phyloP scores from a whole-genome alignment of 768 basidiomycete genomes.

The Leucosporidium scottii region DNA sequence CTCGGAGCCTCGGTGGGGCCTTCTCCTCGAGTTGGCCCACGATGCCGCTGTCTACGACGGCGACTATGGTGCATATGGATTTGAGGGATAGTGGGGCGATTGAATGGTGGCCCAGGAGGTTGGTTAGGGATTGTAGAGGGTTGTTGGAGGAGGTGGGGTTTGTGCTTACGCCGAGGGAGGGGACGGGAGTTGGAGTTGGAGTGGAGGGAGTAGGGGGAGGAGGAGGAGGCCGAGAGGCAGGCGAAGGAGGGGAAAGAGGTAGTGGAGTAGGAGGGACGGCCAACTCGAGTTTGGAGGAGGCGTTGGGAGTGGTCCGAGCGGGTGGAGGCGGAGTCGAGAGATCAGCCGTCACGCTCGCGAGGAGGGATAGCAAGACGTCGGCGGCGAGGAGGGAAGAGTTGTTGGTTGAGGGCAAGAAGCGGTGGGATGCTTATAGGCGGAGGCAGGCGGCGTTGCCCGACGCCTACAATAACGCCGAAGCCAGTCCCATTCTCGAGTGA shows the following conservation, averaged over 20 bases:
- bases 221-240: neutral
- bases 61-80: too few species aligned
- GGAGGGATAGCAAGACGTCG: neutral
- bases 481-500: too few species aligned
- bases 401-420: conserved; percentile 19
- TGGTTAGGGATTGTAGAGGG: conserved; percentile 18
- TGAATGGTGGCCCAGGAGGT: conserved; percentile 23
- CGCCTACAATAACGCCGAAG: too few species aligned
- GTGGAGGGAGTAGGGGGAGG: conserved; percentile 6
- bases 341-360: too few species aligned
- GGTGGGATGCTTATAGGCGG: conserved; percentile 24
- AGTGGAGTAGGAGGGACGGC: neutral
- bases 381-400: conserved; percentile 19
- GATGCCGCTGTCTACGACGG: too few species aligned
- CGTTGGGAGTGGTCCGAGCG: neutral
- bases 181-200: neutral
- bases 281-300: conserved; percentile 1
- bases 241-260: neutral
- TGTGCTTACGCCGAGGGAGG: conserved; percentile 4
- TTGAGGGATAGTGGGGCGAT: too few species aligned
- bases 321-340: neutral
- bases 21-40: too few species aligned
- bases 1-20: neutral
- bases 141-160: conserved; percentile 28
- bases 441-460: conserved; percentile 2